Evolutionary conservation across 805 yeast species (phyloP), one percentile per base, ranked within the genome.

Genomic region (Isabelozyma rhagii): DNA sequence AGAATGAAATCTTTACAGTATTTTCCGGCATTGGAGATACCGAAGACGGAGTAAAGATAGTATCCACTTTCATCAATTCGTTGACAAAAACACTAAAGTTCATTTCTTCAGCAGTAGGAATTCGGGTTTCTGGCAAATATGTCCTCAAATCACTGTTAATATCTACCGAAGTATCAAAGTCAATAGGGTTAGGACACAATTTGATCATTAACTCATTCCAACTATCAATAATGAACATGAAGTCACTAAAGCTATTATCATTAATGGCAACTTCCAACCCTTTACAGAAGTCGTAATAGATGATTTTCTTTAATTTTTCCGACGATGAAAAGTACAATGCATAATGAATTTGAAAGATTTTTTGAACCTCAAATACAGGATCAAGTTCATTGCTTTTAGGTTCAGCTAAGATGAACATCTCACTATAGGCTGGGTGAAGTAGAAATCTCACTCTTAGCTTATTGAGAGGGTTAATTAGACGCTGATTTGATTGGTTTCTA

Each of bases 301-400:
- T 68, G 6, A 71, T 56, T n/a, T 62, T 55, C 45, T 60, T 67
- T 21, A 74, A 45, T 5, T 45, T 54, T 7, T 52, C 58, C 0
- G 77, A 71, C 46, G 72, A 73, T 0, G 75, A 71, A 49, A 74
- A 74, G 53, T 68, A 74, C 9, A 74, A 58, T 4, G 73, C 61
- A 47, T 64, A 69, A 50, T 73, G 77, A 13, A 73, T 66, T 62
- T 71, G 72, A 48, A 74, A 68, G 5, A 73, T 55, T 50, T 67
- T 71, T 4, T 82, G 85, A 47, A 86, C 74, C 56, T 87, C 93
- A 45, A 72, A 78, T 43, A 83, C 68, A 4, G 91, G 89, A 58
- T 84, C 83, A 40, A 82, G 71, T 51, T 79, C 83, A 47, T 81
- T 80, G 51, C 76, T 75, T 51, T 79, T 81, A 5, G 85, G 81